Base-by-base conservation (phyloP, 2,329 filamentous ascomycete species). In the Trichoderma sp. region DNA sequence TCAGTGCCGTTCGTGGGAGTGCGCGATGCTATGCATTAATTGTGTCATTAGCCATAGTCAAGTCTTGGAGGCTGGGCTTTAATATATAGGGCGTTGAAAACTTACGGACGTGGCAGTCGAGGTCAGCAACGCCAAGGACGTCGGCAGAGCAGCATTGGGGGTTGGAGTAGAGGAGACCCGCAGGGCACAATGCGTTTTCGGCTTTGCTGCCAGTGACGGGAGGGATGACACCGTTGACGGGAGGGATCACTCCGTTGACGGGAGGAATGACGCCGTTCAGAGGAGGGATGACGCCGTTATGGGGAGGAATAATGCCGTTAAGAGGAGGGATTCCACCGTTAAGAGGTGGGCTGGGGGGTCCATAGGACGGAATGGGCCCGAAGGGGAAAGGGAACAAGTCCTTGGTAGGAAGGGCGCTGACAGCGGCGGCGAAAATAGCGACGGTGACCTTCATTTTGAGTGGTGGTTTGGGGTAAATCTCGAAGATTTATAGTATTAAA, bases 381-480 rank as follows among this genome's bases (percentile, higher is more conserved):
- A 16, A 6, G 10, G 40, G 40, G 6, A 4, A n/a, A 10, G 40
- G 40, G 6, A 1, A 43, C 40, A 3, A 19, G 2, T 43, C 40
- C 52, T 49, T 63, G n/a, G 70, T 68, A 47, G 72, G 72, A 47
- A 69, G 68, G 24, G 71, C 71, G 37, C 71, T 29, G 27, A 56
- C 66, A 31, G 70, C 61, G 49, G 66, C 70, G 27, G 67, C 56
- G 66, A 73, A 43, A 19, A 71, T 52, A 24, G 70, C 59, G 53
- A 70, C 55, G 62, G 72, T 13, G 69, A 72, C 68, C 72, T 72
- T 72, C 72, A 73, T 73, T 55, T 64, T 72, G 68, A 67, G 35
- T 53, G 27, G 47, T 29, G 47, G 62, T 35, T 58, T 24, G 7
- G 56, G 24, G 11, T 57, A 29, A 21, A 55, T 33, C 19, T 65